Evolutionary conservation across 352 stramenopile genomes (phyloP), one percentile per base, ranked within the genome.

Genomic region (Thraustochytrium striatum): DNA sequence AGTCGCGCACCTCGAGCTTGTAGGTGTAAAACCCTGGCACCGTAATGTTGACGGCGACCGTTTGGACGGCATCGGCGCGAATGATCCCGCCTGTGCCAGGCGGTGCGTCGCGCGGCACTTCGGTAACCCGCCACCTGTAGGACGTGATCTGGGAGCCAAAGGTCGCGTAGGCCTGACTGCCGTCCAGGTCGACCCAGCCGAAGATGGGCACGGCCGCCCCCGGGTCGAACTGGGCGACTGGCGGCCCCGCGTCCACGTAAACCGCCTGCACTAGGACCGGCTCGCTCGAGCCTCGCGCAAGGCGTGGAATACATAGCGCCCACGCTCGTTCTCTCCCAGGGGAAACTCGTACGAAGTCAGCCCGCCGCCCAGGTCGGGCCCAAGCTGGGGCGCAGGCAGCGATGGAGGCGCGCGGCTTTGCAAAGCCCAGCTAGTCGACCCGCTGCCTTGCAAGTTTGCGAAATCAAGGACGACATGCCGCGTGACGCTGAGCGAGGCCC

Each of bases 231-330:
- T 25, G 19, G 3, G 30, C 50, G 0, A n/a, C 25, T 28, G 65
- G 65, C 21, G 50, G 47, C 16, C 19, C 52, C 16, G 65, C 44
- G 32, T 75, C 65, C 8, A 75, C 52, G 52, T 68, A 75, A 7
- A 75, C 52, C 21, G 52, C 30, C 25, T 75, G 41, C 25, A 61
- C 21, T 8, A 62, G 32, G 39, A 44, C 36, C 13, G 65, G 28
- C 11, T 25, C 1, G 44, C 39, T 32, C 1, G 41, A 44, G 30
- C n/a, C 11, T 41, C 16, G 39, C 9, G 36, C n/a, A 7, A 7
- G 59, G n/a, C 65, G 16, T 61, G 33, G 25, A 75, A 75, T 3
- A 3, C 52, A 43, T 75, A 75, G 32, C 65, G 44, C 65, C 65
- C 65, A 11, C 65, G 43, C 41, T 75, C 16, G 44, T 21, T 62